Base-by-base conservation (phyloP, 192 early-diverging fungal species). In the Backusella westeae region DNA sequence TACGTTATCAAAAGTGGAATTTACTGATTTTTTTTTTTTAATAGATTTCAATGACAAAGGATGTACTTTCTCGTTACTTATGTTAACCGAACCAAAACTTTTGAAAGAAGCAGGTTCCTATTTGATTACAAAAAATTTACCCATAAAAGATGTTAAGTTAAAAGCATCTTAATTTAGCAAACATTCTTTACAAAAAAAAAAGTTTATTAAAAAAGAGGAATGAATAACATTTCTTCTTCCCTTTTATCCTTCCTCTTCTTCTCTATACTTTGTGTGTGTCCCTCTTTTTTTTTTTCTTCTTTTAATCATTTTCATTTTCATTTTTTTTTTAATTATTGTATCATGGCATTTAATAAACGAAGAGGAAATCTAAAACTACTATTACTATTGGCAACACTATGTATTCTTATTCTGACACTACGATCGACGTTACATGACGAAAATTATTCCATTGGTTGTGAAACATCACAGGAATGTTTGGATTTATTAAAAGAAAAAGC, bases 41-140 rank as follows among this genome's bases (percentile, higher is more conserved):
- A 69, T 41, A 69, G 68, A 69, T 69, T 69, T 69, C n/a, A 69
- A 69, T 26, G 56, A 59, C 23, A 59, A 59, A 26, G 56, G 56
- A 59, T 59, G 56, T 26, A 59, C 56, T 4, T 59, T 59, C 56
- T 59, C 56, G n/a, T 59, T 59, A 59, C 23, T 63, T 3, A 26
- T 63, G 56, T 29, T 63, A 63, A 63, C 56, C 26, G 56, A 63
- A 12, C 56, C 56, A 9, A 63, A 63, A 12, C 56, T 63, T 63
- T 29, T 63, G 26, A 63, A 29, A 29, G 56, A 63, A 29, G 26
- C 26, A 29, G 56, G 56, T 63, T 63, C 56, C 12, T 63, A 63
- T 63, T 29, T 63, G 23, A 29, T 63, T 23, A 63, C 8, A 63
- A 63, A 29, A 29, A 63, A 63, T 63, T 14, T 63, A 63, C 4